Percentiles rank a stretch among this genome's conserved stretches.
These are phyloP conservation scores for Coemansia asiatica DNA, from an alignment of 192 early-diverging fungal genomes.

Conservation along the genomic window DNA sequence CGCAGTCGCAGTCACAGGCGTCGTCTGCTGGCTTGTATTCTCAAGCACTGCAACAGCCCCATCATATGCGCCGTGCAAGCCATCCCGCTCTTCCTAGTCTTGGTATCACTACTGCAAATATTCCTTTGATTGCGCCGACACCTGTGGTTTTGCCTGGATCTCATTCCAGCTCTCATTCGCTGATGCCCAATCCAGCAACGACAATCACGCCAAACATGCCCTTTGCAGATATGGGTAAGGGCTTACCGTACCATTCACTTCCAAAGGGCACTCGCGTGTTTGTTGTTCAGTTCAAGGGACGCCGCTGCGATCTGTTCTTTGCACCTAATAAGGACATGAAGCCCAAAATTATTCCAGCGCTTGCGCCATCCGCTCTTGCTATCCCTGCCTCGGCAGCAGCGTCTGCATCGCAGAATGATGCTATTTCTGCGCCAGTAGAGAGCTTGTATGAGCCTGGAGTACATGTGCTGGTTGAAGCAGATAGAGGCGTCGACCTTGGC, in stretches of 20 bases:
- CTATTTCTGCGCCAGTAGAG: background rate
- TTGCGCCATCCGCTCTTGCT: slow-evolving; percentile 16
- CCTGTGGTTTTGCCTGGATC: slow-evolving; percentile 6
- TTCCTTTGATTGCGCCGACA: slow-evolving; percentile 11
- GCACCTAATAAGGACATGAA: slow-evolving; percentile 29
- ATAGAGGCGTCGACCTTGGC: slow-evolving; percentile 51
- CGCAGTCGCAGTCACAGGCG: slow-evolving; percentile 1
- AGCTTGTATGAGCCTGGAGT: slow-evolving; percentile 20
- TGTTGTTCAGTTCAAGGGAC: slow-evolving; percentile 52
- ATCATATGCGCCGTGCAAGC: slow-evolving; percentile 42
- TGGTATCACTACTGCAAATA: slow-evolving; percentile 8
- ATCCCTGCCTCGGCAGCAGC: slow-evolving; percentile 8
- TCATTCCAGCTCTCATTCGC: slow-evolving; percentile 18
- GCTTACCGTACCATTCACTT: slow-evolving; percentile 32
- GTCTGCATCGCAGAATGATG: background rate
- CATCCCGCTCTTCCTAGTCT: slow-evolving; percentile 28
- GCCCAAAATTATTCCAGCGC: slow-evolving; percentile 25
- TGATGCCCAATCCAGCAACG: slow-evolving; percentile 49
- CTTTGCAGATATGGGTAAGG: slow-evolving; percentile 56
- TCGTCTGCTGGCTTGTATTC: background rate
- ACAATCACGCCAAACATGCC: slow-evolving; percentile 52
- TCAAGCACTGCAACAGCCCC: slow-evolving; percentile 15
- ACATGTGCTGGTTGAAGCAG: slow-evolving; percentile 50
- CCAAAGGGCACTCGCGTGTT: slow-evolving; percentile 44
- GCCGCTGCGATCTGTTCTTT: slow-evolving; percentile 46